These are phyloP conservation scores for Cyclocybe cylindracea DNA, from an alignment of 768 basidiomycete genomes.

Conservation along the genomic window DNA sequence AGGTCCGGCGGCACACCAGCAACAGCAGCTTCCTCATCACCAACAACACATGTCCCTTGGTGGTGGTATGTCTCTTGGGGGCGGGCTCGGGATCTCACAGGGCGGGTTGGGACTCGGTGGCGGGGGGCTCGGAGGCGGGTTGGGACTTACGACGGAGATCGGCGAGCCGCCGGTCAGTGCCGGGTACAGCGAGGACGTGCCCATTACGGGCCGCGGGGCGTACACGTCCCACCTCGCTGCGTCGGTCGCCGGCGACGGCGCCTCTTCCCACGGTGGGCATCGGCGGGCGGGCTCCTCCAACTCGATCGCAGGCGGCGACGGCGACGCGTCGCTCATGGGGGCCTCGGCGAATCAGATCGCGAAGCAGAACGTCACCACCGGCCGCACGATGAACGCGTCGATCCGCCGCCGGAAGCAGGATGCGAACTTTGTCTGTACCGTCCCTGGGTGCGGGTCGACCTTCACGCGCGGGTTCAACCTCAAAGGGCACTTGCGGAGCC, in stretches of 20 bases:
- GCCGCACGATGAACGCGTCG: constrained; percentile 85
- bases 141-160: constrained; percentile 12
- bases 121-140: constrained; percentile 7
- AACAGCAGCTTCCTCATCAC: too few relatives aligned
- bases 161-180: constrained; percentile 27
- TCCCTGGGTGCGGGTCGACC: constrained; percentile 82
- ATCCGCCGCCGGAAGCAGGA: constrained; percentile 85
- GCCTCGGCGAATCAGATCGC: constrained; percentile 28
- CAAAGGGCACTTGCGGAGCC: constrained; percentile 94
- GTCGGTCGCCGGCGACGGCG: constrained; percentile 10
- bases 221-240: constrained; percentile 1
- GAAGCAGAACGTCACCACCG: constrained; percentile 88
- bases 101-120: constrained; percentile 9
- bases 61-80: neutral
- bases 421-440: constrained; percentile 81
- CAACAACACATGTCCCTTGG: too few relatives aligned
- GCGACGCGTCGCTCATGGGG: neutral
- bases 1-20: neutral
- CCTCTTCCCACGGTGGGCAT: constrained; percentile 14
- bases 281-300: constrained; percentile 12
- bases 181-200: constrained; percentile 29
- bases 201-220: constrained; percentile 23
- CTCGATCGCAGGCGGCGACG: constrained; percentile 8
- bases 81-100: constrained; percentile 3
- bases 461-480: constrained; percentile 94